A percentile compares a stretch with the other conserved stretches of the same genome.
These are phyloP conservation scores for Aureobasidium sp. DNA, from an alignment of 2,329 filamentous ascomycete species.

Conservation along the genomic window DNA sequence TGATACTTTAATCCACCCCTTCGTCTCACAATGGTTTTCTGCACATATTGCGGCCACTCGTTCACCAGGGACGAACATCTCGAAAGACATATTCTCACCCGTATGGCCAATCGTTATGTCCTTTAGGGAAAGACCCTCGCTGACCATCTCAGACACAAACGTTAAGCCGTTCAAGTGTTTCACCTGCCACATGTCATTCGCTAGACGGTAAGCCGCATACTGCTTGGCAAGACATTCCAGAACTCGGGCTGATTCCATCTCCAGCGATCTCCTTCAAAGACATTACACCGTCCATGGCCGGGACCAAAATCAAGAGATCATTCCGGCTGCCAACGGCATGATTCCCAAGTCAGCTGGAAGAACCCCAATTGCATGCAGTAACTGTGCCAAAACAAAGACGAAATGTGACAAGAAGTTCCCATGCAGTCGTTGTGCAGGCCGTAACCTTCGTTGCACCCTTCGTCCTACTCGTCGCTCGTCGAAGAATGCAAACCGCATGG, in stretches of 20 bases:
- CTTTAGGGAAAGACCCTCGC: not conserved
- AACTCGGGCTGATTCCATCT: conserved; percentile 5
- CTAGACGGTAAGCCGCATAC: conserved; percentile 34
- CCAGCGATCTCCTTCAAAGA: conserved; percentile 42
- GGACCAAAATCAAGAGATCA: conserved; percentile 40
- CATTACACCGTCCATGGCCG: conserved; percentile 45
- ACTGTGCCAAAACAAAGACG: conserved; percentile 46
- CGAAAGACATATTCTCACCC: conserved; percentile 43
- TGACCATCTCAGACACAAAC: conserved; percentile 36
- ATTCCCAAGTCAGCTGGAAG: conserved; percentile 44
- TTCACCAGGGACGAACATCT: conserved; percentile 46
- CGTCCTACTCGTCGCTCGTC: conserved; percentile 40
- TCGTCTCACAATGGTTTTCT: conserved; percentile 37
- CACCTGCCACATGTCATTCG: conserved; percentile 47
- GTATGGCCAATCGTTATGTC: conserved; percentile 22
- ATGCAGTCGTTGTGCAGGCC: conserved; percentile 42
- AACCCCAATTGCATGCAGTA: conserved; percentile 45
- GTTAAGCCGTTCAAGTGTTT: conserved; percentile 49
- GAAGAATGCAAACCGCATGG: conserved; percentile 32
- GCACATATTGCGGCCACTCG: conserved; percentile 45
- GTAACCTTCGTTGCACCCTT: conserved; percentile 40
- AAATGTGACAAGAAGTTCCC: conserved; percentile 48
- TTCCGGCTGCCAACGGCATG: conserved; percentile 40
- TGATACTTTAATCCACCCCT: conserved; percentile 15
- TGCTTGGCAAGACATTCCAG: conserved; percentile 6